Base-by-base conservation (phyloP, 139 green algal species). In the Desmodesmus armatus region DNA sequence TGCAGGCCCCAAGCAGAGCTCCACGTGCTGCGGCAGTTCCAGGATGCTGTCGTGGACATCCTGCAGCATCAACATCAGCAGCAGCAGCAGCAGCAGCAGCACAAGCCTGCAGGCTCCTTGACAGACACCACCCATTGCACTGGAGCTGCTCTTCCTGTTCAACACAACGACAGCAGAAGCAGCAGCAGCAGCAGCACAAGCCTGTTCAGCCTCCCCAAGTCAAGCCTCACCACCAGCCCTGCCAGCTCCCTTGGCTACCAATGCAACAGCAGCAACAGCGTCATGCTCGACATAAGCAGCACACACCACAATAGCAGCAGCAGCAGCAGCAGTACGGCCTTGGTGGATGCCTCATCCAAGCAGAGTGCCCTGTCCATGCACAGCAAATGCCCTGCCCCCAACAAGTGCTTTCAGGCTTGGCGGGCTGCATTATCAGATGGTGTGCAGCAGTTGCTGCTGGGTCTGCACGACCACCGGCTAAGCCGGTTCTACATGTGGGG, bases 401-500 rank as follows among this genome's bases (percentile, higher is more conserved):
- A 37, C 23, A 65, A 70, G 31, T 78, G 89, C 39, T 41, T 83
- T 0, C 25, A 37, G 39, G 80, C 31, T 70, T 89, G 70, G 33
- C 79, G 63, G 74, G 9, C 60, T 21, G 33, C 76, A 53, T 21
- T 27, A 67, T 19, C 83, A 67, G 53, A 40, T 4, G 29, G n/a
- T 5, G 33, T 75, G 0, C 62, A 44, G 40, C 39, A 21, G 39
- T 3, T 89, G 71, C 86, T 90, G 89, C 81, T 89, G 88, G 41
- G 31, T 0, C 67, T 29, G 2, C 96, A 93, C 82, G 85, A 94
- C 41, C 47, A 90, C 0, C 78, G 82, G n/a, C 75, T 97, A 0
- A 91, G 89, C 0, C 81, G 73, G 41, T 94, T 93, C 73, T 97
- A 96, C 87, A 94, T 95, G 93, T 98, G 95, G 95, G 87, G 90